These are phyloP conservation scores for Hyphopichia pseudoburtonii DNA, from an alignment of 1,139 yeast genomes.

Conservation along the genomic window DNA sequence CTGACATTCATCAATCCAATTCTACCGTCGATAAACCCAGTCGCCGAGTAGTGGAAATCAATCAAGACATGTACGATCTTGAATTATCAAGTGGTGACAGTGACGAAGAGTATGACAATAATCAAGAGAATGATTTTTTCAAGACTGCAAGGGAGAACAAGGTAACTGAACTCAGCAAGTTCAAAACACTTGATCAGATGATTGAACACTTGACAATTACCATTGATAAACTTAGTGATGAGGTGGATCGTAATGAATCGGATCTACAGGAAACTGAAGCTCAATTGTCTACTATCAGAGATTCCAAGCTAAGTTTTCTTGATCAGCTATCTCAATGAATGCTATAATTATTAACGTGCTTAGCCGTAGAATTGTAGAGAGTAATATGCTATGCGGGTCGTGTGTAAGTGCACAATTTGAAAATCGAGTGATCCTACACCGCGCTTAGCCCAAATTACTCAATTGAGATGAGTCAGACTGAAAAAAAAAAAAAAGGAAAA, in stretches of 20 bases:
- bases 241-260: not conserved
- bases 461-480: slow-evolving; percentile 20
- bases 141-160: no score
- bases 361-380: no score
- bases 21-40: not conserved
- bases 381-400: slow-evolving; percentile 2
- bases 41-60: slow-evolving; percentile 4
- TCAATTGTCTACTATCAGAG: slow-evolving; percentile 1
- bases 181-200: not conserved
- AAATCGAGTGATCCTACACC: slow-evolving; percentile 13
- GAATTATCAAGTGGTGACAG: slow-evolving; percentile 11
- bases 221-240: not conserved
- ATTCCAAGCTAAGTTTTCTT: no score
- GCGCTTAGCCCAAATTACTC: slow-evolving; percentile 23
- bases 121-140: not conserved
- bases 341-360: no score
- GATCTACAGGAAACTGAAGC: not conserved
- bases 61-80: slow-evolving; percentile 22
- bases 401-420: not conserved
- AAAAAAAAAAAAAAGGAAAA: slow-evolving; percentile 1
- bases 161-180: no score
- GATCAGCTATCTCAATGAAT: no score
- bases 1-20: slow-evolving; percentile 3
- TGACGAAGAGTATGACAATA: not conserved
- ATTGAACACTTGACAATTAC: not conserved